Evolutionary conservation across 805 yeast genomes (phyloP), one percentile per base, ranked within the genome.

Genomic region (Myxozyma kluyveri): DNA sequence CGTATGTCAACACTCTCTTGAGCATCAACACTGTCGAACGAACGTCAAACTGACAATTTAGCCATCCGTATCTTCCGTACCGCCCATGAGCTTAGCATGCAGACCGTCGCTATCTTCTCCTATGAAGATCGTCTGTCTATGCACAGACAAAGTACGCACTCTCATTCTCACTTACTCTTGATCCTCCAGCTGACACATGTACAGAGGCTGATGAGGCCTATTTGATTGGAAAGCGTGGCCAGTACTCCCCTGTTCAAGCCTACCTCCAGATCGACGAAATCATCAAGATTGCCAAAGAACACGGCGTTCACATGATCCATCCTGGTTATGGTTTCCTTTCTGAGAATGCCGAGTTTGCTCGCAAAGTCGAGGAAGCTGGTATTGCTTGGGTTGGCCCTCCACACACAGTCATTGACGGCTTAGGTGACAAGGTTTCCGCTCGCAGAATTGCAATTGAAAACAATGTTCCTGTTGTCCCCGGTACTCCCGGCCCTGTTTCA

Each of bases 341-440:
- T 23, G 96, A 90, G 73, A 90, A 90, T 75, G 80, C 96, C 21
- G 96, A 88, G 67, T 87, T 91, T 69, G 99, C 99, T 45, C 76
- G 81, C 59, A 91, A 89, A 71, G 96, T 91, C 48, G 91, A 81
- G 63, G 91, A 81, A 64, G 83, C 82, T 51, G 98, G 97, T 36
- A 85, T 91, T 66, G 87, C 87, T 47, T 91, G 99, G 98, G 80
- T 91, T 61, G 99, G 99, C 23, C 99, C 99, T 26, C 80, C 89
- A 19, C 81, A 85, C 64, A 74, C 75, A 49, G 93, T 95, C 55
- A 91, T 91, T 63, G 97, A 91, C 63, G 74, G 93, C 17, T 96
- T 91, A 27, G 99, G 99, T 69, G 99, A 91, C 74, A 91, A 91
- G 75, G 98, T 93, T 39, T 79, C 88, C 60, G 99, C 99, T 42